These are phyloP conservation scores for Fusarium sp. DNA, from an alignment of 2,329 filamentous ascomycete genomes.

Conservation along the genomic window DNA sequence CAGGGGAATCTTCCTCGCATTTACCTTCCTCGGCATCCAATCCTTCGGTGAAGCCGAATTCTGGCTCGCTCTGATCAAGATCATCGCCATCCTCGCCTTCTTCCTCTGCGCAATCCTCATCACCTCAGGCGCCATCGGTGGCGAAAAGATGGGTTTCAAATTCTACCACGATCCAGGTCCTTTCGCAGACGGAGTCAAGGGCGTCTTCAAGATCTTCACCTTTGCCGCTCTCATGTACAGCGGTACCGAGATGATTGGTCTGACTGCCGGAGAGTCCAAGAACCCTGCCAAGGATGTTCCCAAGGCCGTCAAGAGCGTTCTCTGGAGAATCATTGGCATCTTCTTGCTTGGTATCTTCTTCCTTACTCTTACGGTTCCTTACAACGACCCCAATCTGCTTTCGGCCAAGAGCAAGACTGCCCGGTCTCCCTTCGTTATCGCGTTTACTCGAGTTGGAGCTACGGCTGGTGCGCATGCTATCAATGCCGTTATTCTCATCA, in stretches of 20 bases:
- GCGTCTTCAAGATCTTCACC: neutral
- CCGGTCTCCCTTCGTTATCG: neutral
- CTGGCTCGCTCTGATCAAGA: slow-evolving; percentile 17
- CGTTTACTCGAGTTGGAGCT: neutral
- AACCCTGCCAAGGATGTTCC: neutral
- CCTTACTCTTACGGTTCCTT: neutral
- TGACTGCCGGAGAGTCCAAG: neutral
- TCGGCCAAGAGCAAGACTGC: neutral
- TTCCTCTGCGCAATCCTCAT: slow-evolving; percentile 28
- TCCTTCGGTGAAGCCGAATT: slow-evolving; percentile 12
- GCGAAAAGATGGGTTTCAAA: slow-evolving; percentile 35
- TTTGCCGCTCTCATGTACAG: neutral
- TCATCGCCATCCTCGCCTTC: slow-evolving; percentile 17
- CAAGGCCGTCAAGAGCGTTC: neutral
- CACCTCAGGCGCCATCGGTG: slow-evolving; percentile 34
- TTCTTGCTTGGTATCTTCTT: neutral
- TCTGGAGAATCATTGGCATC: neutral
- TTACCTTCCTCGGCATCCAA: neutral
- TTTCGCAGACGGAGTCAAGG: neutral
- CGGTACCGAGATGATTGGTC: neutral
- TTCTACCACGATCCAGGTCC: slow-evolving; percentile 10
- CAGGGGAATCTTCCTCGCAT: neutral
- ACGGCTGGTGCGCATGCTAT: neutral
- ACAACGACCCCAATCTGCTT: neutral
- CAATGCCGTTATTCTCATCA: neutral